phyloP scores from a whole-genome alignment of 2,329 filamentous ascomycete genomes.

The Cytospora mali region DNA sequence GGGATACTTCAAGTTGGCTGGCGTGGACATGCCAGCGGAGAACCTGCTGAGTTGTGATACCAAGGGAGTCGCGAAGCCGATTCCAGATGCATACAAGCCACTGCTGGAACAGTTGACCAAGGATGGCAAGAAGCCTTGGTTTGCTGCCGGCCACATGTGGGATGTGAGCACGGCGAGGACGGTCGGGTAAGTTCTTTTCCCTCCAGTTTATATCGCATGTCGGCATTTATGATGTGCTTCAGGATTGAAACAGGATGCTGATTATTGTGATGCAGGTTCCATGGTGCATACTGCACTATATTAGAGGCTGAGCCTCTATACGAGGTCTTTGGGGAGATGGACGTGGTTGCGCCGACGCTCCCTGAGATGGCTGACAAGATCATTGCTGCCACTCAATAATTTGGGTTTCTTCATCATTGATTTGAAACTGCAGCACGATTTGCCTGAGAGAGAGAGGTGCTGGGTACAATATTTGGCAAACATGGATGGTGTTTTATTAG shows the following conservation, averaged over 20 bases:
- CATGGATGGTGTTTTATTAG: not conserved
- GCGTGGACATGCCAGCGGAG: constrained; percentile 49
- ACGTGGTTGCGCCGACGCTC: constrained; percentile 49
- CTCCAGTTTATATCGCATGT: not conserved
- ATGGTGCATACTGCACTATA: constrained; percentile 53
- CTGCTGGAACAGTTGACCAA: constrained; percentile 40
- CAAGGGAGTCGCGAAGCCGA: constrained; percentile 51
- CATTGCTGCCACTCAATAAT: constrained; percentile 29
- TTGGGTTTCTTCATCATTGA: no score
- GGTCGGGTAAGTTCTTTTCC: constrained; percentile 40
- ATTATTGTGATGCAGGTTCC: constrained; percentile 37
- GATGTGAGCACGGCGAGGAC: constrained; percentile 54
- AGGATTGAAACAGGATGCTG: not conserved
- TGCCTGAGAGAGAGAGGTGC: not conserved
- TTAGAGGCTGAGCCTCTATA: constrained; percentile 52
- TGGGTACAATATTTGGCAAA: not conserved
- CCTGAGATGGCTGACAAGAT: constrained; percentile 48
- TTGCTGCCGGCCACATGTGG: constrained; percentile 60
- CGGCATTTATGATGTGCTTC: not conserved
- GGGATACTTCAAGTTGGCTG: constrained; percentile 51
- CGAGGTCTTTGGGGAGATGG: constrained; percentile 54
- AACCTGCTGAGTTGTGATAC: constrained; percentile 53
- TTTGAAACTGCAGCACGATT: not conserved
- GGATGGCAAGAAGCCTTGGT: constrained; percentile 43
- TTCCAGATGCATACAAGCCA: constrained; percentile 47